phyloP scores from a whole-genome alignment of 768 basidiomycete genomes.

The Phylloporus arenicola region DNA sequence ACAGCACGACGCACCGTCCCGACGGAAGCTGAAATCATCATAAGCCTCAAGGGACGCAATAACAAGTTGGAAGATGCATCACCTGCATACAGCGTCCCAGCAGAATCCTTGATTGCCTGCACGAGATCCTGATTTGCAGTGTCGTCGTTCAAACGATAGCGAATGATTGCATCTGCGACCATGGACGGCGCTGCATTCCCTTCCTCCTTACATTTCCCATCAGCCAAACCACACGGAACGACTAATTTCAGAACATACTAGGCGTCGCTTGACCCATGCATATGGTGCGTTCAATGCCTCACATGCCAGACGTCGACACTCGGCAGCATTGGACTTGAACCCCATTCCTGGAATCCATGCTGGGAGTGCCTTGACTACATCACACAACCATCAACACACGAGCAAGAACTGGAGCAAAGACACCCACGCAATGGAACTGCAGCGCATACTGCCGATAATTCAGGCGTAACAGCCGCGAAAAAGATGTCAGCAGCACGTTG shows the following conservation, averaged over 20 bases:
- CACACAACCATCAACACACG: neutral
- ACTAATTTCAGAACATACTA: neutral
- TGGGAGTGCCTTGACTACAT: conserved; percentile 14
- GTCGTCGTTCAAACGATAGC: neutral
- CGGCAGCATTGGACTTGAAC: conserved; percentile 12
- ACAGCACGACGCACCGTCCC: conserved; percentile 24
- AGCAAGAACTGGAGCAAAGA: neutral
- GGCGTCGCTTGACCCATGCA: conserved; percentile 5
- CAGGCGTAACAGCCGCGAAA: neutral
- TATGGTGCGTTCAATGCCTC: conserved; percentile 10
- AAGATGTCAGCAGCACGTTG: conserved; percentile 10
- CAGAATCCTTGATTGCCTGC: conserved; percentile 14
- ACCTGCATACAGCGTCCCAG: conserved; percentile 18
- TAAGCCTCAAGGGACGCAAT: neutral
- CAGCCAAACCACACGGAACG: neutral
- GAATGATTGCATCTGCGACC: conserved; percentile 11
- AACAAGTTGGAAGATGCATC: neutral
- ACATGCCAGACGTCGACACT: conserved; percentile 4
- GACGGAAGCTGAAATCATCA: conserved; percentile 20
- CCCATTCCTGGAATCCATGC: conserved; percentile 26
- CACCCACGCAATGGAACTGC: conserved; percentile 11
- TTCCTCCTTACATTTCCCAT: neutral
- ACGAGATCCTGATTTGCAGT: conserved; percentile 1
- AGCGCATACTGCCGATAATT: conserved; percentile 1
- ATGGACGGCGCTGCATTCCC: conserved; percentile 10